These are phyloP conservation scores for Neurospora pannonica DNA, from an alignment of 495 filamentous ascomycete genomes.

Conservation along the genomic window DNA sequence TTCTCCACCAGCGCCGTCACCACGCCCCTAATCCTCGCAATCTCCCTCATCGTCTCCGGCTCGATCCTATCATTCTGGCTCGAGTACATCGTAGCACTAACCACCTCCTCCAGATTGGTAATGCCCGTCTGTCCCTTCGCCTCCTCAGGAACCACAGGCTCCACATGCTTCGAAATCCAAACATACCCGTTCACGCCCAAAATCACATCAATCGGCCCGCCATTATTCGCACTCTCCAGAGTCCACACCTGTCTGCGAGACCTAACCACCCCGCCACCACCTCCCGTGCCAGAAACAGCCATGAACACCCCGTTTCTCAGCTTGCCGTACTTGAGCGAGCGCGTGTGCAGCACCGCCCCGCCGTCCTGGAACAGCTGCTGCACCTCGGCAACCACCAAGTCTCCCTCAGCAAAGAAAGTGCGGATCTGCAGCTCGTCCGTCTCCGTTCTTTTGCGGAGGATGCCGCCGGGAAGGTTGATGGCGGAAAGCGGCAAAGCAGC, in stretches of 20 bases:
- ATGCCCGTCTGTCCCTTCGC: slow-evolving; percentile 40
- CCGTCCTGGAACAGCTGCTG: slow-evolving; percentile 77
- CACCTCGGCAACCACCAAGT: slow-evolving; percentile 83
- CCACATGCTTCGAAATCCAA: slow-evolving; percentile 76
- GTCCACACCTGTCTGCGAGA: slow-evolving; percentile 80
- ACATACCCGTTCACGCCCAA: slow-evolving; percentile 94
- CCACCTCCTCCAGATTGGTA: slow-evolving; percentile 75
- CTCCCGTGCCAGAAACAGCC: slow-evolving; percentile 67
- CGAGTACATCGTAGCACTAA: slow-evolving; percentile 62
- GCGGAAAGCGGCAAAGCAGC: slow-evolving; percentile 73
- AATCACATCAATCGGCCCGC: slow-evolving; percentile 73
- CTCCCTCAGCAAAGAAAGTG: slow-evolving; percentile 84
- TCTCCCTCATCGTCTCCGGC: slow-evolving; percentile 71
- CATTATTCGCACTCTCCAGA: slow-evolving; percentile 51
- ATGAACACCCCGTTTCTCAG: slow-evolving; percentile 86
- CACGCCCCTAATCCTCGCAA: slow-evolving; percentile 68
- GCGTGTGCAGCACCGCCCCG: slow-evolving; percentile 76
- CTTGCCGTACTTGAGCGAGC: slow-evolving; percentile 87
- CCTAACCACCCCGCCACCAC: slow-evolving; percentile 73
- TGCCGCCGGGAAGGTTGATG: slow-evolving; percentile 92
- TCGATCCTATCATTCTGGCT: slow-evolving; percentile 82
- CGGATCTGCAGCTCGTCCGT: slow-evolving; percentile 95
- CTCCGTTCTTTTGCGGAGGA: slow-evolving; percentile 78
- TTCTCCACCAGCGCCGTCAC: slow-evolving; percentile 71
- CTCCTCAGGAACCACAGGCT: slow-evolving; percentile 34